A percentile compares a stretch with the other conserved stretches of the same genome.
phyloP scores from a whole-genome alignment of 2,329 filamentous ascomycete genomes.

The Stachybotrys elegans region DNA sequence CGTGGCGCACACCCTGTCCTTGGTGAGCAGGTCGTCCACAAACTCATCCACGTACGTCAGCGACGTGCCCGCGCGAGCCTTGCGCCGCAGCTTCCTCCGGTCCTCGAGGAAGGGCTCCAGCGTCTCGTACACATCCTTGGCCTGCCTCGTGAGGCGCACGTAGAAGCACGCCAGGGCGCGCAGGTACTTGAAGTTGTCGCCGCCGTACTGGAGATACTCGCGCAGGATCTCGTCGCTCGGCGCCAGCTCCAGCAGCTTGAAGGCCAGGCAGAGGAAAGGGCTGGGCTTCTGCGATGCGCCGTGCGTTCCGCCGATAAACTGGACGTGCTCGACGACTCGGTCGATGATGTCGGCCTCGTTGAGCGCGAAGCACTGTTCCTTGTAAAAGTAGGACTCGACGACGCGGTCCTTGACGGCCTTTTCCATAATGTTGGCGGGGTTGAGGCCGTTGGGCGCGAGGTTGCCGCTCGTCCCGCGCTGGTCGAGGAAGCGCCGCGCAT shows the following conservation, averaged over 20 bases:
- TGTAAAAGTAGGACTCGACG: conserved; percentile 94
- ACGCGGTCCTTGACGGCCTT: conserved; percentile 95
- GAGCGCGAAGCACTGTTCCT: conserved; percentile 95
- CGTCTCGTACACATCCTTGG: conserved; percentile 72
- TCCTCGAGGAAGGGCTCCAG: conserved; percentile 83
- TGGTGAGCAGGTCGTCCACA: conserved; percentile 83
- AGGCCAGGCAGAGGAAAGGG: conserved; percentile 87
- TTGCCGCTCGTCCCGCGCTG: conserved; percentile 76
- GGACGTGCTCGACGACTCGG: conserved; percentile 77
- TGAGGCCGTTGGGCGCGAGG: conserved; percentile 79
- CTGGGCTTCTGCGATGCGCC: conserved; percentile 80
- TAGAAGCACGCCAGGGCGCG: conserved; percentile 89
- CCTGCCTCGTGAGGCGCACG: conserved; percentile 78
- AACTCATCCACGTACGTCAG: conserved; percentile 88
- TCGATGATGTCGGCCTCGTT: conserved; percentile 82
- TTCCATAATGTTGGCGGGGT: conserved; percentile 93
- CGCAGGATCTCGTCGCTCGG: conserved; percentile 73
- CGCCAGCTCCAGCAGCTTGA: conserved; percentile 87
- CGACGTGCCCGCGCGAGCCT: conserved; percentile 67
- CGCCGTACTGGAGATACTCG: conserved; percentile 75
- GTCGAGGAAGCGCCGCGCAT: conserved; percentile 79
- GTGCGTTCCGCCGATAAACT: conserved; percentile 82
- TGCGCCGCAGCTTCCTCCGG: conserved; percentile 73
- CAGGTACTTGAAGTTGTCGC: conserved; percentile 78
- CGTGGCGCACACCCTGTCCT: conserved; percentile 86